Conservation (phyloP, 345 rosid species). For the Eucalyptus pauciflora region DNA sequence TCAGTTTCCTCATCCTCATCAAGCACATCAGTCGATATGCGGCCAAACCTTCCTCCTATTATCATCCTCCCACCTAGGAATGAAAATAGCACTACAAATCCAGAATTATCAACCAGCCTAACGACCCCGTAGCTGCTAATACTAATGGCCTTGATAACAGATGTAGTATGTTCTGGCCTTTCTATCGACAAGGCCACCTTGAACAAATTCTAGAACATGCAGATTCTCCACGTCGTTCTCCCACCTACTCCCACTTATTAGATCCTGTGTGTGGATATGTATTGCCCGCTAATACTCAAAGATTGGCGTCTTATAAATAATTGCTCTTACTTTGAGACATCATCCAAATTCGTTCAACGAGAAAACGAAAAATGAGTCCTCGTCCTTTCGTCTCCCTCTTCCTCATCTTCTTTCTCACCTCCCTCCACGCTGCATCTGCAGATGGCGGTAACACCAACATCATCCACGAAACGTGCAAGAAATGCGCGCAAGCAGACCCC, state of each 20-base stretch:
- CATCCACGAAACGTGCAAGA: constrained; percentile 24
- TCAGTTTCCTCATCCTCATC: background rate
- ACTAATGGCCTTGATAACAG: background rate
- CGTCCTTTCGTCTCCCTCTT: background rate
- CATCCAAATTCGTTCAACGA: rapidly evolving
- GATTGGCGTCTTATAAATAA: background rate
- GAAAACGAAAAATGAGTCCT: background rate
- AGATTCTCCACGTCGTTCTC: background rate
- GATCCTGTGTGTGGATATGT: no score
- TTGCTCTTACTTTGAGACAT: background rate
- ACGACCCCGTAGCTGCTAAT: background rate
- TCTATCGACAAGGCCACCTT: background rate
- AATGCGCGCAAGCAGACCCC: constrained; percentile 27
- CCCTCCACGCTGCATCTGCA: background rate
- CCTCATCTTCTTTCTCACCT: background rate
- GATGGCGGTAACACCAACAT: background rate
- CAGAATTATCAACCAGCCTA: background rate
- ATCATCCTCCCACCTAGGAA: background rate
- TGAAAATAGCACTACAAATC: background rate
- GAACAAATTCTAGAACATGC: background rate
- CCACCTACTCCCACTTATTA: background rate
- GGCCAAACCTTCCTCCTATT: background rate
- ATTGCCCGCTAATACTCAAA: background rate
- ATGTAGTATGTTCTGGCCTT: background rate
- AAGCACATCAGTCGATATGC: background rate